These are phyloP conservation scores for Boehmeria nivea DNA, from an alignment of 306 rosid genomes.

Conservation along the genomic window DNA sequence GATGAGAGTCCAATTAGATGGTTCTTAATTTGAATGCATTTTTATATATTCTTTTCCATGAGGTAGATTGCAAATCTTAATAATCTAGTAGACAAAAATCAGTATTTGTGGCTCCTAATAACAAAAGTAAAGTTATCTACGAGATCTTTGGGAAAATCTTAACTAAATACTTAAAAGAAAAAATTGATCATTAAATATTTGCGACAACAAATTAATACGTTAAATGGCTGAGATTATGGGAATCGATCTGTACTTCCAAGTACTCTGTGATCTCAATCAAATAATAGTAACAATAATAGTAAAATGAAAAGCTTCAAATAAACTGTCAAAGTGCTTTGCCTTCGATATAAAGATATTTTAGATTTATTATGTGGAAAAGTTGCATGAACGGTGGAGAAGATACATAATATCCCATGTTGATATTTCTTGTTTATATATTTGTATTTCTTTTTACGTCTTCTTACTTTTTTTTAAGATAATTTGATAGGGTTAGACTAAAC, in stretches of 20 bases:
- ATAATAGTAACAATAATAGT: too few relatives aligned
- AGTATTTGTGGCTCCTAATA: conserved; percentile 17
- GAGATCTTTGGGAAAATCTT: conserved; percentile 13
- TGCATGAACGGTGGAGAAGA: conserved; percentile 23
- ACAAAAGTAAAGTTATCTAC: conserved; percentile 21
- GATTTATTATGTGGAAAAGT: conserved; percentile 1
- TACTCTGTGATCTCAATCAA: conserved; percentile 8
- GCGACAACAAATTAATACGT: conserved; percentile 11
- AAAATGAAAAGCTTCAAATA: too few relatives aligned
- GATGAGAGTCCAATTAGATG: too few relatives aligned
- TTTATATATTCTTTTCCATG: conserved; percentile 21
- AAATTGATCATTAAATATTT: conserved; percentile 11
- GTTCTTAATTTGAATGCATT: too few relatives aligned
- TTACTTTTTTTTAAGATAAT: too few relatives aligned
- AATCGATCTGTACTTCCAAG: not conserved
- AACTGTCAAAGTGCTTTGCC: too few relatives aligned
- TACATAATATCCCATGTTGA: not conserved
- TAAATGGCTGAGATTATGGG: not conserved
- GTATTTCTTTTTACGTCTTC: not conserved
- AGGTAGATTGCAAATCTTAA: conserved; percentile 26
- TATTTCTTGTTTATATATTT: too few relatives aligned
- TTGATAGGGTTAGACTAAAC: conserved; percentile 12
- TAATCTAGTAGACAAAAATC: not conserved
- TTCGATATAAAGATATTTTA: conserved; percentile 12
- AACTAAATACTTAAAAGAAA: not conserved